phyloP scores from a whole-genome alignment of 345 rosid species.

The Eucalyptus camaldulensis region DNA sequence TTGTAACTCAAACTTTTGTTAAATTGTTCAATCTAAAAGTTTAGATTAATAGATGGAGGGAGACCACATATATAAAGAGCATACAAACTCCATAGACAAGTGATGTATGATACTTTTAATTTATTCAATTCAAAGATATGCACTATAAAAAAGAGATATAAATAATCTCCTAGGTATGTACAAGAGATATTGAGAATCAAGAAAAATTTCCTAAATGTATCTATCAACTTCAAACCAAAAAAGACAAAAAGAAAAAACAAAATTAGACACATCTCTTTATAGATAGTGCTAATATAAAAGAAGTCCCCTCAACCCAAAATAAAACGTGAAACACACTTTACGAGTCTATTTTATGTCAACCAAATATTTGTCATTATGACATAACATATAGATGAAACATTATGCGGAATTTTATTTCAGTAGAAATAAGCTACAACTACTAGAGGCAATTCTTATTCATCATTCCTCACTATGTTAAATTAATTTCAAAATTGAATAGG shows the following conservation, averaged over 20 bases:
- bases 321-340: neutral
- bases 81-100: neutral
- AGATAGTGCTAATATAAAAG: neutral
- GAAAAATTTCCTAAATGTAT: neutral
- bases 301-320: neutral
- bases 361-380: neutral
- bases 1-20: neutral
- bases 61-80: neutral
- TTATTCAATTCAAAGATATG: neutral
- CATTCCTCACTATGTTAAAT: neutral
- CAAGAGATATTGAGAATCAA: neutral
- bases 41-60: neutral
- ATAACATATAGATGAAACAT: neutral
- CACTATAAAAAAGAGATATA: neutral
- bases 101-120: neutral
- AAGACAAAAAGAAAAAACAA: neutral
- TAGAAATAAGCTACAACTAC: neutral
- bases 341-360: neutral
- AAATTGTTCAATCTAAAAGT: neutral
- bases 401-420: neutral
- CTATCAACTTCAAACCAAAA: neutral
- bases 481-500: neutral
- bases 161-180: neutral
- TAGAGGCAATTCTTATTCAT: neutral
- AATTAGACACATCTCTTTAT: neutral